These are phyloP conservation scores for Pelagomonas calceolata DNA, from an alignment of 108 stramenopile species.

Conservation along the genomic window DNA sequence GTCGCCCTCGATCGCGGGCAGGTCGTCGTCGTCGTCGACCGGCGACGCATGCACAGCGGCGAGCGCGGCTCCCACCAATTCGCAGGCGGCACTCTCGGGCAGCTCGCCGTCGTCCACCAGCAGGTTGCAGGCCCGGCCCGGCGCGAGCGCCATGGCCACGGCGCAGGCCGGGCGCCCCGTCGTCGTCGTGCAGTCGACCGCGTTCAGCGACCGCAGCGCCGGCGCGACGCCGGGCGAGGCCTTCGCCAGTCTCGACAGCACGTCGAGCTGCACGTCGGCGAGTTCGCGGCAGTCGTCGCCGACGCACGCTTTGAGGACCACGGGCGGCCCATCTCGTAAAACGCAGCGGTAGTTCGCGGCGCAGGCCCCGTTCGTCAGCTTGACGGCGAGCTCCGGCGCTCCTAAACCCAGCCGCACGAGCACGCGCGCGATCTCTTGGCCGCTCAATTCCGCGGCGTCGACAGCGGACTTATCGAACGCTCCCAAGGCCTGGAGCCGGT, in stretches of 20 bases:
- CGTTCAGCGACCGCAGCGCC: background rate
- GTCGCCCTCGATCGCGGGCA: background rate
- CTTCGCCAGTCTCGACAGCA: too few relatives aligned
- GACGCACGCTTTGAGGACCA: background rate
- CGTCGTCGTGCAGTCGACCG: background rate
- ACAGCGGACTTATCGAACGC: background rate
- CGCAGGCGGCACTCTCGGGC: background rate
- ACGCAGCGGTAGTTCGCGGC: background rate
- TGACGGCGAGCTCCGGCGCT: background rate
- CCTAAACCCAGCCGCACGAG: background rate
- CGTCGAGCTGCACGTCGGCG: too few relatives aligned
- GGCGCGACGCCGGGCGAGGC: too few relatives aligned
- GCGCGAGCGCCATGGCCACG: background rate
- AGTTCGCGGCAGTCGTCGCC: too few relatives aligned
- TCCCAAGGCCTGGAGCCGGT: too few relatives aligned
- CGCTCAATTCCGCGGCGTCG: background rate
- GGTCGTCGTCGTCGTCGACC: background rate
- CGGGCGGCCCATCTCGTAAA: background rate
- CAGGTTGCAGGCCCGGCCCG: background rate
- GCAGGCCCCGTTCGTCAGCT: slow-evolving; percentile 1
- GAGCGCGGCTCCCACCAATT: background rate
- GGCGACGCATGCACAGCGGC: background rate
- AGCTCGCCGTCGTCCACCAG: background rate
- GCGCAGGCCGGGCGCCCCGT: background rate
- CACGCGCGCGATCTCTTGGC: background rate